Evolutionary conservation across 495 filamentous ascomycete species (phyloP), one percentile per base, ranked within the genome.

Genomic region (Tuber aestivum): DNA sequence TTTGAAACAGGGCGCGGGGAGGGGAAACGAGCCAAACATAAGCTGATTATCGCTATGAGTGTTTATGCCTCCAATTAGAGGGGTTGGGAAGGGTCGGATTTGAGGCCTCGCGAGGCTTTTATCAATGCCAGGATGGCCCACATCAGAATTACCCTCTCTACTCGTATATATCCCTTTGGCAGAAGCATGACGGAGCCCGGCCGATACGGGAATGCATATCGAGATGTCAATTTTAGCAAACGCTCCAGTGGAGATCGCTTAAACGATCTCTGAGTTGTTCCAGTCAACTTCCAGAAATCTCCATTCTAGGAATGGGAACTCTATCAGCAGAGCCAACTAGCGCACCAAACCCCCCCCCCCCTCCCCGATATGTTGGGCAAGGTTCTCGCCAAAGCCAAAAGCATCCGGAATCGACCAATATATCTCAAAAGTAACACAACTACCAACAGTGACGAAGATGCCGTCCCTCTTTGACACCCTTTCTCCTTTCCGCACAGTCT

Each of bases 21-120:
- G 56, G 56, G 56, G 27, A 65, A 65, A 65, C 56, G 56, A 35
- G 56, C 56, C 56, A 65, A 65, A 20, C 27, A 65, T 35, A 14
- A 65, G 56, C 14, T 35, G 56, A 65, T 2, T 35, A 20, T 65
- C 35, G 27, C 56, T 65, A 65, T 65, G 56, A 65, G 56, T 65
- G 56, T 35, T 65, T 65, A 65, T 65, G 56, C 56, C 27, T 65
- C 56, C 56, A 65, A 65, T 65, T 35, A 65, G 56, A 65, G 56
- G 56, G 27, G 27, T 3, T 18, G 56, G 18, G 27, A 20, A 35
- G 27, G 6, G 16, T 18, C 27, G 12, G 27, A 65, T 65, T 65
- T 35, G 56, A 65, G 56, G 56, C 56, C 56, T 65, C 27, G 56
- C 56, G 56, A 65, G 56, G 56, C 56, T 65, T 65, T 65, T 35